Percentiles rank a stretch among this genome's conserved stretches.
These are phyloP conservation scores for Coniochaeta sp. DNA, from an alignment of 2,329 filamentous ascomycete genomes.

Conservation along the genomic window DNA sequence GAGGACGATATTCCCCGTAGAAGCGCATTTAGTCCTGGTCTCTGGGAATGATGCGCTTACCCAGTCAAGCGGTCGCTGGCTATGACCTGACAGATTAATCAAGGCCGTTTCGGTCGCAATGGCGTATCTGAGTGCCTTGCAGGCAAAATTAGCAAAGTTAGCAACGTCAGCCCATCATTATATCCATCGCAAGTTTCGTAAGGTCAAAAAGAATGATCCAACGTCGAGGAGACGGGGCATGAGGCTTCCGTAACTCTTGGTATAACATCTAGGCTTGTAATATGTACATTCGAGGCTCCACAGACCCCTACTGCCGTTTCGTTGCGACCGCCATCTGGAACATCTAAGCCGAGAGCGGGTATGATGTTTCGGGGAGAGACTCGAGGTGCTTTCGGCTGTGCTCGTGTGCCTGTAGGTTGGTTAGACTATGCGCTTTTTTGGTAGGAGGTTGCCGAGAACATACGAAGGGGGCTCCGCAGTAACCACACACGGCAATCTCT, in stretches of 20 bases:
- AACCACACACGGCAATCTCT: constrained; percentile 82
- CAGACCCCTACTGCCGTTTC: neutral
- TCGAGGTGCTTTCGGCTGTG: constrained; percentile 80
- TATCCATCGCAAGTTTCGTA: too few relatives aligned
- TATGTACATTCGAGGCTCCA: constrained; percentile 1
- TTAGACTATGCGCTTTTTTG: constrained; percentile 4
- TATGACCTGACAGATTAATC: too few relatives aligned
- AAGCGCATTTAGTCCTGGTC: too few relatives aligned
- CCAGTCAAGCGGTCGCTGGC: too few relatives aligned
- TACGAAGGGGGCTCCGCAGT: constrained; percentile 92
- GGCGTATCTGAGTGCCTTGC: too few relatives aligned
- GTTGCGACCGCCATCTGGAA: neutral
- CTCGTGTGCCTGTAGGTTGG: constrained; percentile 67
- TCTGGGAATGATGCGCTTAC: too few relatives aligned
- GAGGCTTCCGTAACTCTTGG: neutral
- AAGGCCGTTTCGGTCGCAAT: too few relatives aligned
- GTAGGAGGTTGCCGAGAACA: constrained; percentile 33
- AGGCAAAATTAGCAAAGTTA: too few relatives aligned
- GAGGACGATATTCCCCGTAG: too few relatives aligned
- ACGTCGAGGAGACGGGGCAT: too few relatives aligned
- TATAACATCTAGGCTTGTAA: constrained; percentile 1
- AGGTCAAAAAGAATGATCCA: too few relatives aligned
- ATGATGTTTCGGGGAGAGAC: constrained; percentile 71
- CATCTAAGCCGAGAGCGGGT: constrained; percentile 52
- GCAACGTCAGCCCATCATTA: too few relatives aligned